phyloP scores from a whole-genome alignment of 768 basidiomycete species.

The Leccinum barrowsii region DNA sequence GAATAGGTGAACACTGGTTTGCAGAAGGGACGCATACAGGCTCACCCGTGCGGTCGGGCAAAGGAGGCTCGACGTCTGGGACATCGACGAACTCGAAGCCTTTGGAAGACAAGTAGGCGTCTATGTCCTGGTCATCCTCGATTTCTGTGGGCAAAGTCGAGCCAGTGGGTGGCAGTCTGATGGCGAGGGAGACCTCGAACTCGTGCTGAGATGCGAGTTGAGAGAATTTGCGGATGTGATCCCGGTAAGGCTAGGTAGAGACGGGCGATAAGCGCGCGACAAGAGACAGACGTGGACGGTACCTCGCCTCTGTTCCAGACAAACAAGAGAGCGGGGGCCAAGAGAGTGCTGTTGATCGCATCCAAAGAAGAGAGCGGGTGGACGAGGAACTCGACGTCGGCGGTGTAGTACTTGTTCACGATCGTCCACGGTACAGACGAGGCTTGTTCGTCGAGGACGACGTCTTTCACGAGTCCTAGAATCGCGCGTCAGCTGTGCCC shows the following conservation, averaged over 20 bases:
- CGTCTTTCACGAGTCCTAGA: slow-evolving; percentile 22
- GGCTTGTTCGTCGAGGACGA: slow-evolving; percentile 15
- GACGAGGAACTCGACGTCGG: slow-evolving; percentile 65
- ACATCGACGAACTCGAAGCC: slow-evolving; percentile 77
- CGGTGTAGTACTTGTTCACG: slow-evolving; percentile 77
- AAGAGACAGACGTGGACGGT: background rate
- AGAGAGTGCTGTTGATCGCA: slow-evolving; percentile 34
- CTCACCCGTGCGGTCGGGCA: slow-evolving; percentile 19
- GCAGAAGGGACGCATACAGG: background rate
- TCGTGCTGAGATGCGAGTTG: slow-evolving; percentile 48
- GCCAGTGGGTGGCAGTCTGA: slow-evolving; percentile 42
- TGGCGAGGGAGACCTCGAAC: slow-evolving; percentile 70
- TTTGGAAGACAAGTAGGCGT: slow-evolving; percentile 61
- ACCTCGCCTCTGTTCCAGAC: slow-evolving; percentile 71
- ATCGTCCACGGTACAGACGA: slow-evolving; percentile 66
- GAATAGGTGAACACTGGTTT: background rate
- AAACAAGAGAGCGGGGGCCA: slow-evolving; percentile 67
- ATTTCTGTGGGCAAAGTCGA: slow-evolving; percentile 21
- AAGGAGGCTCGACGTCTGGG: slow-evolving; percentile 4
- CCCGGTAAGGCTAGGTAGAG: slow-evolving; percentile 54
- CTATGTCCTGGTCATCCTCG: slow-evolving; percentile 54
- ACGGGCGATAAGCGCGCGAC: slow-evolving; percentile 4
- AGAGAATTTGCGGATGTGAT: slow-evolving; percentile 49
- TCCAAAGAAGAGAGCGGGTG: slow-evolving; percentile 44
- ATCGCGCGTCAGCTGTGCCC: slow-evolving; percentile 17